Conservation (phyloP, 495 filamentous ascomycete species). For the Penicillium waksmanii region DNA sequence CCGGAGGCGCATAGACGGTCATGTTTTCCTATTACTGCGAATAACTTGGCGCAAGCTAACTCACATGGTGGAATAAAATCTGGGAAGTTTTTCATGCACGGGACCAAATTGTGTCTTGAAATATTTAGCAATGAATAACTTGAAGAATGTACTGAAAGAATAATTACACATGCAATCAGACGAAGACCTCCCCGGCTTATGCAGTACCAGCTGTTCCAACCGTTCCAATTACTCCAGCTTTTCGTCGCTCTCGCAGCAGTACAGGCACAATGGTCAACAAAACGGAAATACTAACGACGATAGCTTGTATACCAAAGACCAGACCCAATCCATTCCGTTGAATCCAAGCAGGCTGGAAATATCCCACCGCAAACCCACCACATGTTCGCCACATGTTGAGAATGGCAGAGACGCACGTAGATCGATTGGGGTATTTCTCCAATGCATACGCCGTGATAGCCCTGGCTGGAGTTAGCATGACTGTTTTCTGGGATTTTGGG, state of each 20-base stretch:
- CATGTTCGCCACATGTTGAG: slow-evolving; percentile 50
- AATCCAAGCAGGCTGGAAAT: slow-evolving; percentile 53
- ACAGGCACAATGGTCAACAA: slow-evolving; percentile 40
- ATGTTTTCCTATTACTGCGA: no score
- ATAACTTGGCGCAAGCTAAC: no score
- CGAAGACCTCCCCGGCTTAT: no score
- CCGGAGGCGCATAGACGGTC: no score
- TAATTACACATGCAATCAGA: no score
- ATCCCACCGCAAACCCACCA: slow-evolving; percentile 50
- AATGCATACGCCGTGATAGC: slow-evolving; percentile 45
- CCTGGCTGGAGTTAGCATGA: slow-evolving; percentile 14
- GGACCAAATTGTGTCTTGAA: no score
- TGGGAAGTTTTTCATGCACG: no score
- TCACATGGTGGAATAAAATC: no score
- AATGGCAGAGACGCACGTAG: slow-evolving; percentile 45
- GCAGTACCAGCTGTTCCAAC: not conserved
- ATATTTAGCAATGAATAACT: no score
- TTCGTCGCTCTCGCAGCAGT: slow-evolving; percentile 16
- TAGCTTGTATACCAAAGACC: slow-evolving; percentile 50
- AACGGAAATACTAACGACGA: slow-evolving; percentile 36
- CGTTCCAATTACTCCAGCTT: not conserved
- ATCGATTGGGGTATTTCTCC: slow-evolving; percentile 48
- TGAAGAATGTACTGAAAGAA: no score
- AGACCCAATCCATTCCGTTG: slow-evolving; percentile 41
- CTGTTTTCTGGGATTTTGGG: no score